Evolutionary conservation across 2,329 filamentous ascomycete genomes (phyloP), one percentile per base, ranked within the genome.

Genomic region (Fusarium aywerte): DNA sequence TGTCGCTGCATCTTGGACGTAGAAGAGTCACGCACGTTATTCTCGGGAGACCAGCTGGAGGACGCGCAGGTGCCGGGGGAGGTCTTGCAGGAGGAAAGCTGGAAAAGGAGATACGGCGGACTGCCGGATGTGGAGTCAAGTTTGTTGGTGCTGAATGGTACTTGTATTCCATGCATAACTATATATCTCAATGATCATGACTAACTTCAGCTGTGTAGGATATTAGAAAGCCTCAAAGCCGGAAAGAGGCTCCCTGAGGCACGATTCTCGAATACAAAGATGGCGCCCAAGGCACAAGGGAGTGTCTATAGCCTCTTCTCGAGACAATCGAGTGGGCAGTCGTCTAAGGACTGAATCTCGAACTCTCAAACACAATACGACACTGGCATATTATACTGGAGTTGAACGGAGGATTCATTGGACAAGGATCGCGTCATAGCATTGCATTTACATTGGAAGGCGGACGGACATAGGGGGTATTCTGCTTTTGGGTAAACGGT

Each of bases 21-120:
- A 85, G 88, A 35, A 86, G 85, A 49, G 92, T 97, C 68, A 97
- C 93, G 32, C 94, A 97, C 77, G 91, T 97, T 63, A 90, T 97
- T 57, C 78, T 97, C 7, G 92, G 92, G 9, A 84, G 81, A 51
- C 86, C 87, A 18, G 83, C 82, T 4, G 76, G 78, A n/a, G 67
- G 65, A 23, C 56, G 77, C 16, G 65, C 57, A 6, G 89, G 89
- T 42, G 86, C 85, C 11, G 92, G 92, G 0, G 92, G 93, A 40
- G 92, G 91, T 1, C 82, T 97, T 8, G 88, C 93, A 5, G 89
- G 87, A 2, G 84, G 84, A 29, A 97, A 97, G 80, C 80, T 96
- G 48, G 90, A 97, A 70, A 92, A 87, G 76, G 94, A 97, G 80
- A 90, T 96, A 56, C 78, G 81, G 25, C 85, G 85, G 55, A 81